Evolutionary conservation across 2,329 filamentous ascomycete genomes (phyloP), one percentile per base, ranked within the genome.

Genomic region (Cytospora paraplurivora): DNA sequence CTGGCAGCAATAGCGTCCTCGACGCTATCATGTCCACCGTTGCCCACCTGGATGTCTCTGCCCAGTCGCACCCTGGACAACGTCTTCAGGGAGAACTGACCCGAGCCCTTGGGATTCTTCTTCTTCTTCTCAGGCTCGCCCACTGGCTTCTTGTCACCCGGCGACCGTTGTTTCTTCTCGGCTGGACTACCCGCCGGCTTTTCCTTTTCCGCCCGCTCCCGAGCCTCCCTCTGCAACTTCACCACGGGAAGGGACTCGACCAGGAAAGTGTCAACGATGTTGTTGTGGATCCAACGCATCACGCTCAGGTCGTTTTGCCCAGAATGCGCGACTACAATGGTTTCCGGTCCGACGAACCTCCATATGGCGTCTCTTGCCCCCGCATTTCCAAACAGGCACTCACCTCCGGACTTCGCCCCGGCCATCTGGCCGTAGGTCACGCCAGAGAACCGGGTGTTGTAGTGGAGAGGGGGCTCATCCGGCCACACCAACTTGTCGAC

Each of bases 401-500:
- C 70, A 0, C 71, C 65, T 5, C 63, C 67, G 2, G 69, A 71
- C 0, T 72, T 71, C 4, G 77, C 78, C 0, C 71, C 65, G 2
- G 75, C 66, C 71, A 85, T 77, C 21, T 75, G 73, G 2, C 62
- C 64, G 34, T 70, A 69, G 0, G 75, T 77, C 2, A 86, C 77
- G 1, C 84, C 83, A 0, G 82, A 84, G 65, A 71, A 84, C 3
- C 71, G 73, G 0, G 81, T 84, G 68, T 83, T 82, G 68, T 78
- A 78, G 68, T 85, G 78, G 6, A 69, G 59, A 76, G 86, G 81
- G 10, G 68, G 68, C 0, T 78, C 75, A 12, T 75, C 70, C 0
- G 84, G 83, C 54, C 72, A 78, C 3, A 86, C 82, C 1, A 86
- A 74, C 7, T 72, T 76, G 69, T 86, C 79, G 35, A 86, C 69